Evolutionary conservation across 1,139 yeast species (phyloP).

Genomic region (Yamadazyma trypodendri): DNA sequence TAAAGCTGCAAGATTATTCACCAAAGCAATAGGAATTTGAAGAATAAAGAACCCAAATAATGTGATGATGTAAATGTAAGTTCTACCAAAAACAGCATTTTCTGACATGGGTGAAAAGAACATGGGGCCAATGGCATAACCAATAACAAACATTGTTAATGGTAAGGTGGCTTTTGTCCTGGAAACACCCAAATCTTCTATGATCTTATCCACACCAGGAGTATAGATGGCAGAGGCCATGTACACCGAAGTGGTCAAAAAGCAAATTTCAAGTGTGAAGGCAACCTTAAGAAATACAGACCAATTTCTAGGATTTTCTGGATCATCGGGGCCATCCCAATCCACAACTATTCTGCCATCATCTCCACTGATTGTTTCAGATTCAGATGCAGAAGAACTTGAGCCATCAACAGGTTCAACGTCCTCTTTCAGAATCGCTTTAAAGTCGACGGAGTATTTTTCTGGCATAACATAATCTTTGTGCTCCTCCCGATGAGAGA

Average conservation of each 20-base stretch:
- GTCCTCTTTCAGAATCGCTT: not conserved
- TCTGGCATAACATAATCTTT: constrained; percentile 33
- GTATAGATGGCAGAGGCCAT: constrained; percentile 31
- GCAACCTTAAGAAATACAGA: constrained; percentile 19
- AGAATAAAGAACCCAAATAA: constrained; percentile 31
- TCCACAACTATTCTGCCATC: constrained; percentile 4
- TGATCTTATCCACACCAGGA: constrained; percentile 33
- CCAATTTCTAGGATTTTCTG: constrained; percentile 34
- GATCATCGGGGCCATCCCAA: constrained; percentile 24
- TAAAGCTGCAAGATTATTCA: constrained; percentile 28
- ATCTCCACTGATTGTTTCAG: not conserved
- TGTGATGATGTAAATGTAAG: constrained; percentile 32
- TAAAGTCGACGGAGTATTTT: constrained; percentile 22
- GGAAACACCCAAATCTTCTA: constrained; percentile 40
- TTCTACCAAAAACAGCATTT: constrained; percentile 52
- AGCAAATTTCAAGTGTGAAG: constrained; percentile 20
- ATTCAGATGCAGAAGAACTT: not conserved
- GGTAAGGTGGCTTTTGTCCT: constrained; percentile 46
- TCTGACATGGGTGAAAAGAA: constrained; percentile 56
- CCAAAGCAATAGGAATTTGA: constrained; percentile 34
- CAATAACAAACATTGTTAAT: constrained; percentile 40
- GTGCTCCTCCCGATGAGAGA: constrained; percentile 31
- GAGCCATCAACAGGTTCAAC: not conserved
- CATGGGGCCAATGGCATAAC: constrained; percentile 59
- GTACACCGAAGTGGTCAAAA: constrained; percentile 26